Conservation (phyloP, 139 green algal genomes). For the Volvox africanus region DNA sequence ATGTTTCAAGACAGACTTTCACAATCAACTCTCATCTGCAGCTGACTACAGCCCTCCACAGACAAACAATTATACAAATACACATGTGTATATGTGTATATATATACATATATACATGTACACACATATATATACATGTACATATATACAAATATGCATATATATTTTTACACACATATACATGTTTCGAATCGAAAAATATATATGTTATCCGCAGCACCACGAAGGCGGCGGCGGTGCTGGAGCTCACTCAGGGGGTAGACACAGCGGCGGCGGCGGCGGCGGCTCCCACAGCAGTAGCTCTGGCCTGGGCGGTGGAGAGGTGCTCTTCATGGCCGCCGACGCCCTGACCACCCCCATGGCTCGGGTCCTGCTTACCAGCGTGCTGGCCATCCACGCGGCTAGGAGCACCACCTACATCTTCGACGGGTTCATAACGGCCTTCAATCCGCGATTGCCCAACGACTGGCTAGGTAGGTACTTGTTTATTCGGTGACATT, state of each 20-base stretch:
- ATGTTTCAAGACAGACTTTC: neutral
- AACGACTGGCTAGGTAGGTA: constrained; percentile 44
- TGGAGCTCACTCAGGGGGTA: neutral
- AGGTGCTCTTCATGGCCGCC: neutral
- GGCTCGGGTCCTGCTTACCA: neutral
- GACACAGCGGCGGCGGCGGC: neutral
- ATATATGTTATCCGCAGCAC: neutral
- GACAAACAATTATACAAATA: neutral
- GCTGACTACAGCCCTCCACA: neutral
- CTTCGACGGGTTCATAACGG: constrained; percentile 40
- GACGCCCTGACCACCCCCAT: neutral
- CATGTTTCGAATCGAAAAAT: neutral
- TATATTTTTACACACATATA: neutral
- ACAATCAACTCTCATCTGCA: neutral
- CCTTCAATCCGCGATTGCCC: constrained; percentile 34
- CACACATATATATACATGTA: neutral
- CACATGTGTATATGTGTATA: too few relatives aligned
- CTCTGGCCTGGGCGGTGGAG: neutral
- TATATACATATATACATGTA: neutral
- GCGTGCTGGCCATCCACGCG: constrained; percentile 19
- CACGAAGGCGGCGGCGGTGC: neutral
- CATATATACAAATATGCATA: neutral
- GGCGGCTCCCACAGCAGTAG: neutral
- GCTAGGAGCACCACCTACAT: constrained; percentile 2
- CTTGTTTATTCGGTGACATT: too few relatives aligned